Conservation (phyloP, 2,329 filamentous ascomycete species). For the Ilyonectria mors-panacis region DNA sequence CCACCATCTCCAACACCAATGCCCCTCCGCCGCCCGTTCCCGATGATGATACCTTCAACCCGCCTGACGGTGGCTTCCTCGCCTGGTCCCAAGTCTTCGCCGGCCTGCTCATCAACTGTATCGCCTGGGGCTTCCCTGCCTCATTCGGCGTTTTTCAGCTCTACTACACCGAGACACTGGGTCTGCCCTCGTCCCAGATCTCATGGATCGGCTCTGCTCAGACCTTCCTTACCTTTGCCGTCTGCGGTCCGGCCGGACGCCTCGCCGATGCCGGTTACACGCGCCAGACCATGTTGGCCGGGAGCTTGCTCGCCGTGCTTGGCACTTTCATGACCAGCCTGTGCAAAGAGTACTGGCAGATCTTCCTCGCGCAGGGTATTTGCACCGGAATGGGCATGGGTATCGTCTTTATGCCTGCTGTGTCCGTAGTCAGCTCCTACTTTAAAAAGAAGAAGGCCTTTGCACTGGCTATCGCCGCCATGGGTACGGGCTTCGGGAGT, state of each 20-base stretch:
- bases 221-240: conserved; percentile 64
- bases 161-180: conserved; percentile 58
- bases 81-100: conserved; percentile 68
- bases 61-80: conserved; percentile 61
- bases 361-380: conserved; percentile 68
- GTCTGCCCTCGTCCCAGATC: conserved; percentile 53
- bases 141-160: conserved; percentile 70
- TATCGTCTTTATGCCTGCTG: conserved; percentile 70
- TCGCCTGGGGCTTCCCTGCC: conserved; percentile 66
- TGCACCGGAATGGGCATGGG: conserved; percentile 68
- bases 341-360: conserved; percentile 64
- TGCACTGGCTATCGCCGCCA: conserved; percentile 72
- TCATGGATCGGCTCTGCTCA: conserved; percentile 66
- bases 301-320: conserved; percentile 59
- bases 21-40: conserved; percentile 41
- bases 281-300: conserved; percentile 57
- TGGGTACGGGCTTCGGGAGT: conserved; percentile 70
- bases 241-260: conserved; percentile 64
- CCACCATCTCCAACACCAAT: conserved; percentile 46
- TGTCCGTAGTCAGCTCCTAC: conserved; percentile 74
- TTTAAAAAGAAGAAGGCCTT: conserved; percentile 70
- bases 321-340: conserved; percentile 66
- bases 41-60: conserved; percentile 41
- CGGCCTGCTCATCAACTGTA: conserved; percentile 62
- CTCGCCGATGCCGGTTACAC: conserved; percentile 67